Conservation (phyloP, 2,329 filamentous ascomycete species). For the Xylariales sp. region DNA sequence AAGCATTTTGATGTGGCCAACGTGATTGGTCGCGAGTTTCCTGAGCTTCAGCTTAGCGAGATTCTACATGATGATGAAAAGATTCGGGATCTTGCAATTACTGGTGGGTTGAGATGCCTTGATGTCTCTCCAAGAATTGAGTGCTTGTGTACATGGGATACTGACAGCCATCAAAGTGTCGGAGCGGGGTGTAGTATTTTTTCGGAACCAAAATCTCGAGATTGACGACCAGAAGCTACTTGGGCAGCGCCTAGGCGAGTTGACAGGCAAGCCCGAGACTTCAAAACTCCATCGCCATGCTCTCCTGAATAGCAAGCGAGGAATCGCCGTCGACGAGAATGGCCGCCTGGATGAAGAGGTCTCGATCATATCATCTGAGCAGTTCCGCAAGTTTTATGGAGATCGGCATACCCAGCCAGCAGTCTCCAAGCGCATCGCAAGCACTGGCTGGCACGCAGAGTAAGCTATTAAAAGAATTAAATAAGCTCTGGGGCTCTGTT, state of each 20-base stretch:
- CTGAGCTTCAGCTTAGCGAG: constrained; percentile 29
- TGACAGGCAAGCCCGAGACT: constrained; percentile 40
- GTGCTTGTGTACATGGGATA: too few species aligned
- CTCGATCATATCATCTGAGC: constrained; percentile 41
- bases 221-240: constrained; percentile 48
- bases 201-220: constrained; percentile 45
- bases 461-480: constrained; percentile 12
- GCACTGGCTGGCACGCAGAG: constrained; percentile 41
- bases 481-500: neutral
- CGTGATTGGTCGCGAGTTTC: constrained; percentile 35
- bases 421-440: constrained; percentile 23
- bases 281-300: constrained; percentile 43
- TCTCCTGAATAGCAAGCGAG: constrained; percentile 40
- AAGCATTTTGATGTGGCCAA: constrained; percentile 29
- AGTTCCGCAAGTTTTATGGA: constrained; percentile 32
- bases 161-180: constrained; percentile 34
- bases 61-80: constrained; percentile 25
- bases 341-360: constrained; percentile 43
- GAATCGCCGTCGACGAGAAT: constrained; percentile 37
- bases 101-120: constrained; percentile 11
- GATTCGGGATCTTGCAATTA: constrained; percentile 25
- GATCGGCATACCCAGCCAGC: constrained; percentile 24
- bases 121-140: too few species aligned
- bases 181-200: constrained; percentile 49
- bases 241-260: constrained; percentile 40